These are phyloP conservation scores for Pseudocercospora musae DNA, from an alignment of 2,329 filamentous ascomycete genomes.

Conservation along the genomic window DNA sequence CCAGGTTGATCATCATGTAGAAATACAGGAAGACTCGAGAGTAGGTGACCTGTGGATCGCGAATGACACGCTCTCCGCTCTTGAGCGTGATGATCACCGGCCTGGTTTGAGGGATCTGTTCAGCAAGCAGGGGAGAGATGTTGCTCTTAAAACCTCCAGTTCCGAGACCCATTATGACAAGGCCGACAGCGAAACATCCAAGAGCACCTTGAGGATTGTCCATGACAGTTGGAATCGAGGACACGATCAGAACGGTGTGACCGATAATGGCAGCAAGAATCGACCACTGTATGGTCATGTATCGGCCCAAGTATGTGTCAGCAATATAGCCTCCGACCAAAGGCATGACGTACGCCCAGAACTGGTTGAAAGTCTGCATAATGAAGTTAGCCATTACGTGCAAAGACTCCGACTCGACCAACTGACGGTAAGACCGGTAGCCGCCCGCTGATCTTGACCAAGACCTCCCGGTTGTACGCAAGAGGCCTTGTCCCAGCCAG, in stretches of 20 bases:
- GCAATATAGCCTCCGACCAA: slow-evolving; percentile 52
- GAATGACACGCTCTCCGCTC: slow-evolving; percentile 46
- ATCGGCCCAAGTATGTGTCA: slow-evolving; percentile 67
- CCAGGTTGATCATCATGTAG: slow-evolving; percentile 70
- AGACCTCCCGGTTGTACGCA: slow-evolving; percentile 39
- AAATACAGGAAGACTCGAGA: slow-evolving; percentile 58
- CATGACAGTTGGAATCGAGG: slow-evolving; percentile 63
- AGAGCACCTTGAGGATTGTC: slow-evolving; percentile 54
- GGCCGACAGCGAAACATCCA: slow-evolving; percentile 60
- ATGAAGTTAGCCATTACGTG: neutral
- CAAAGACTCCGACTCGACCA: neutral
- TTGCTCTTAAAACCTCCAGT: slow-evolving; percentile 81
- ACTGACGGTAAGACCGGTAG: slow-evolving; percentile 40
- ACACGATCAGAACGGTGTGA: slow-evolving; percentile 63
- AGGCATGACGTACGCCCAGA: slow-evolving; percentile 49
- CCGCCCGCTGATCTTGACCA: slow-evolving; percentile 42
- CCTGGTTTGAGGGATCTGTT: slow-evolving; percentile 44
- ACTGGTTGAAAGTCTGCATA: slow-evolving; percentile 43
- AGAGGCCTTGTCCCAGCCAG: slow-evolving; percentile 34
- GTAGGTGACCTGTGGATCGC: slow-evolving; percentile 47
- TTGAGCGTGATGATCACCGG: slow-evolving; percentile 40
- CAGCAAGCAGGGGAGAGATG: slow-evolving; percentile 54
- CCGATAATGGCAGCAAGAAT: slow-evolving; percentile 62
- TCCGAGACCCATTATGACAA: slow-evolving; percentile 68
- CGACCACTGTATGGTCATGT: slow-evolving; percentile 65